Evolutionary conservation across 2,329 filamentous ascomycete genomes (phyloP), one percentile per base, ranked within the genome.

Genomic region (Penicillium sp.): DNA sequence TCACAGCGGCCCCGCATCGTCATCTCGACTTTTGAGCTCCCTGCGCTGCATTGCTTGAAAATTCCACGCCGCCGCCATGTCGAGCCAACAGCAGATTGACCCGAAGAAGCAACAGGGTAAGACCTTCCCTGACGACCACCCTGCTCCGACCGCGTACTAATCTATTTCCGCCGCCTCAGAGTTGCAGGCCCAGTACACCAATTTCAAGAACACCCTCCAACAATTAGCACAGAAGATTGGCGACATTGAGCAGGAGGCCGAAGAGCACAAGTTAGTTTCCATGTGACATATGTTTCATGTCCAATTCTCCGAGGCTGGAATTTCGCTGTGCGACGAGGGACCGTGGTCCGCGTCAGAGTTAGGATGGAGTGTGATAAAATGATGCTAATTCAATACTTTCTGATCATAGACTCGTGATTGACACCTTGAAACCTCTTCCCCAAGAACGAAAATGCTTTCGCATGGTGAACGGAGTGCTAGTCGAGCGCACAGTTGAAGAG

Each of bases 161-260:
- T 44, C 16, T 13, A 9, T 26, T 56, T 43, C 49, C 33, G 19
- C 33, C 49, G 33, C 13, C 45, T 39, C 47, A 61, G 79, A 81
- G 71, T 73, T 81, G 54, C 79, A 81, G 65, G 65, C 71, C 52
- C 79, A 81, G 63, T 82, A 81, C 66, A 74, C 76, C 42, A 81
- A 76, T 63, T 82, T 84, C 81, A 88, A 88, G 70, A 87, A 84
- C 69, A 86, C 82, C 33, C 84, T 99, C 57, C 93, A 98, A 77
- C 90, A 95, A 71, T 87, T 99, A 69, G 95, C 95, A 29, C 89
- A 92, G 71, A 98, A 96, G 76, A 97, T 99, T 67, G 95, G 95
- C 42, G 93, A 98, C 72, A 93, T 99, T 55, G 95, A 99, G 79
- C 91, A 96, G 74, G 95, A 98, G 75, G 88, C 90, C 21, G 95